Base-by-base conservation (phyloP, 345 rosid species). In the Populus pruinosa region DNA sequence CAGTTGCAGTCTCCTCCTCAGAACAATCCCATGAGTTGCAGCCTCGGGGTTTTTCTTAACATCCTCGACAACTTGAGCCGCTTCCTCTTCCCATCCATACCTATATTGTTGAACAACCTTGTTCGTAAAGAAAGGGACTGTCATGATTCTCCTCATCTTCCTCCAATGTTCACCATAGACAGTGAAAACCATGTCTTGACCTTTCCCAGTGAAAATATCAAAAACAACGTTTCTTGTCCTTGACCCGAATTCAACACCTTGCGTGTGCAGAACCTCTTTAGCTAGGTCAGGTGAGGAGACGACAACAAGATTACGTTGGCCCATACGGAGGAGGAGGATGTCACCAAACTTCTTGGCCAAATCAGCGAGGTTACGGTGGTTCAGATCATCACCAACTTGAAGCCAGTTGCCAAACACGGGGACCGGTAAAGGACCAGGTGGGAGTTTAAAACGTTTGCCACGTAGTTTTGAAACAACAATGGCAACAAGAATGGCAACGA, bases 121-220 rank as follows among this genome's bases (percentile, higher is more conserved):
- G 86, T 92, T 91, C 39, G 99, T 96, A 86, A 96, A 96, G 76
- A 96, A 96, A 1, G 99, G 99, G 23, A 96, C 99, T 27, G 99
- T 96, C 99, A 96, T 96, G 87, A 96, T 96, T 78, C 99, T 69
- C 61, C 98, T 63, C 99, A 96, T 96, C 89, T 96, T 96, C 76
- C 99, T 81, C 98, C 99, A 96, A 78, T 96, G 99, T 74, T 96
- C 99, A 0, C 99, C 99, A 79, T 96, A 96, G 1, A 96, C 98
- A 0, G 99, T 96, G 87, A 96, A 96, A 78, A 94, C 99, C 99
- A 96, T 96, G 79, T 96, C 99, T 84, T 96, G 99, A 0, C 99
- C 98, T 56, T 96, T 93, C 0, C 99, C 99, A 0, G 99, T 96
- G 88, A 96, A 96, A 39, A 96, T 96, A 47, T 96, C 99, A 82